These are phyloP conservation scores for Centaurea solstitialis DNA, from an alignment of 129 eudicot species.

Conservation along the genomic window DNA sequence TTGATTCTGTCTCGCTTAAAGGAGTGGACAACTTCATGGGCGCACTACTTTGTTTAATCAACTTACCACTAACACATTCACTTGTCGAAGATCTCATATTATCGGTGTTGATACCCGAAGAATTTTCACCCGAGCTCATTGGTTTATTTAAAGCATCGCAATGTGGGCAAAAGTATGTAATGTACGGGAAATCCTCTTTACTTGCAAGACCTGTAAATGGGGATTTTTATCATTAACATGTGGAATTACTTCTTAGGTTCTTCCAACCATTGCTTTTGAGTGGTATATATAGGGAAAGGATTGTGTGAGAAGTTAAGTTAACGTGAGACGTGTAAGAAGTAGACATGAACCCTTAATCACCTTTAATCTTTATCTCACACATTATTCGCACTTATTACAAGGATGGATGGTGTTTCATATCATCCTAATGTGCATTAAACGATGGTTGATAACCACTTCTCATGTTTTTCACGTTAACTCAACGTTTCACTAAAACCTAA, in stretches of 20 bases:
- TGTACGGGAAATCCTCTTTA: conserved; percentile 84
- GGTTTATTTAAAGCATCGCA: conserved; percentile 83
- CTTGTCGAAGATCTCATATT: conserved; percentile 22
- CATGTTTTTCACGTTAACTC: no score
- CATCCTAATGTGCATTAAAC: no score
- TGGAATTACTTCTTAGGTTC: not conserved
- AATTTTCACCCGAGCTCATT: conserved; percentile 40
- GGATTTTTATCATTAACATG: not conserved
- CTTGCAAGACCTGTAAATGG: conserved; percentile 78
- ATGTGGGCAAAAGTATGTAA: conserved; percentile 90
- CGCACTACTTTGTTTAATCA: conserved; percentile 13
- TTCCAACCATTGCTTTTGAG: not conserved
- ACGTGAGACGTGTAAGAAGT: no score
- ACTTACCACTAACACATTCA: conserved; percentile 4
- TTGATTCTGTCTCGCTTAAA: not conserved
- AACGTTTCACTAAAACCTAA: no score
- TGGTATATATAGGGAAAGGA: not conserved
- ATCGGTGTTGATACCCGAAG: conserved; percentile 35
- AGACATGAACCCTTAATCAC: no score
- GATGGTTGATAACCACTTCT: no score
- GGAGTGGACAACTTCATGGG: not conserved
- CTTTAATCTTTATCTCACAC: no score
- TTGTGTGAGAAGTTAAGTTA: no score
- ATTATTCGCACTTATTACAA: no score
- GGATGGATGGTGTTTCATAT: no score